These are phyloP conservation scores for Aspergillus nomiae DNA, from an alignment of 2,329 filamentous ascomycete genomes.

Conservation along the genomic window DNA sequence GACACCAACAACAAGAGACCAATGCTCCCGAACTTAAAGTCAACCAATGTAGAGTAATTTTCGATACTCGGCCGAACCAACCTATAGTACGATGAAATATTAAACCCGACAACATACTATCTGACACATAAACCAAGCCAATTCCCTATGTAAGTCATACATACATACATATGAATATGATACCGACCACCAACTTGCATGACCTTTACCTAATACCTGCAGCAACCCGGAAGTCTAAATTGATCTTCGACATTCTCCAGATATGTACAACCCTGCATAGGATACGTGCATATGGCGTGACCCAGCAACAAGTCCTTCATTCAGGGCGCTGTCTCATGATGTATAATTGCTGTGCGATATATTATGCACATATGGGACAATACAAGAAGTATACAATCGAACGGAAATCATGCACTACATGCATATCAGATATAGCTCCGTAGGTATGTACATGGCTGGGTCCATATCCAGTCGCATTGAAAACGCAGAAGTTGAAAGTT, in stretches of 20 bases:
- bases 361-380: not conserved
- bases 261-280: not conserved
- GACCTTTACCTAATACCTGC: constrained; percentile 10
- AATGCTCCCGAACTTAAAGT: not conserved
- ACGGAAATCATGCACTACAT: not conserved
- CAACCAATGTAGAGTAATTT: not conserved
- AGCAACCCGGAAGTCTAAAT: constrained; percentile 17
- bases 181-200: not conserved
- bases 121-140: not conserved
- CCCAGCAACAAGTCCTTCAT: not conserved
- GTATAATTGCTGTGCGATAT: not conserved
- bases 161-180: not conserved
- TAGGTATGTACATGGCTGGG: not conserved
- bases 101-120: not conserved
- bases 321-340: constrained; percentile 1
- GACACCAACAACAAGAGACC: not conserved
- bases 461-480: not conserved
- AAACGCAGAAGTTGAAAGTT: not conserved
- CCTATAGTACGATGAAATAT: not conserved
- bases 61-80: not conserved
- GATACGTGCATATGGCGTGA: constrained; percentile 2
- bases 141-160: constrained; percentile 1
- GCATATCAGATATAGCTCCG: not conserved
- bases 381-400: not conserved
- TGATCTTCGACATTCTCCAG: constrained; percentile 5